Conservation (phyloP, 805 yeast species). For the Blastobotrys peoriensis region DNA sequence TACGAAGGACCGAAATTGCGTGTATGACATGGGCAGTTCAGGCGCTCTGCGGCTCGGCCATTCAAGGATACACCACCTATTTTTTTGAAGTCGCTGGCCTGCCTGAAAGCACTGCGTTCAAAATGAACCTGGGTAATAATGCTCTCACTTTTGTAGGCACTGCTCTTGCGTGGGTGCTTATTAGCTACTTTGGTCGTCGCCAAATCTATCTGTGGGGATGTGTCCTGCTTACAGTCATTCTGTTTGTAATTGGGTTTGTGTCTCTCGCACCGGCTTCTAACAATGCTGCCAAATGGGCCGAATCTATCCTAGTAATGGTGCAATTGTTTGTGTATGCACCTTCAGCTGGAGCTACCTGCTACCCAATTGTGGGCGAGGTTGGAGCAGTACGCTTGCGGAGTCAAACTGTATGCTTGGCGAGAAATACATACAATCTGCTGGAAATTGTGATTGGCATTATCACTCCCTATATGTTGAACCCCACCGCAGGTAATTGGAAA, state of each 20-base stretch:
- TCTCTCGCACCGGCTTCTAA: slow-evolving; percentile 19
- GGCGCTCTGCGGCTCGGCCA: slow-evolving; percentile 18
- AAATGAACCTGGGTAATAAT: slow-evolving; percentile 41
- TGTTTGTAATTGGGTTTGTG: slow-evolving; percentile 38
- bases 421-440: slow-evolving; percentile 26
- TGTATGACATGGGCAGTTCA: slow-evolving; percentile 42
- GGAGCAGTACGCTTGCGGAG: slow-evolving; percentile 37
- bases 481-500: slow-evolving; percentile 40
- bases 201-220: slow-evolving; percentile 31
- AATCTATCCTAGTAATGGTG: slow-evolving; percentile 40
- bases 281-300: slow-evolving; percentile 23
- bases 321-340: slow-evolving; percentile 41
- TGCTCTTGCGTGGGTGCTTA: slow-evolving; percentile 15
- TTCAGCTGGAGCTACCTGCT: slow-evolving; percentile 40
- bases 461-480: slow-evolving; percentile 44
- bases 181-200: slow-evolving; percentile 22
- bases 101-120: slow-evolving; percentile 31
- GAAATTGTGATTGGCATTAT: slow-evolving; percentile 14
- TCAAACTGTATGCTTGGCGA: slow-evolving; percentile 37
- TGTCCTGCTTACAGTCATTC: slow-evolving; percentile 29
- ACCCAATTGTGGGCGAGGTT: slow-evolving; percentile 37
- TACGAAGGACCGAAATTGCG: slow-evolving; percentile 47
- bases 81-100: slow-evolving; percentile 22
- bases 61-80: slow-evolving; percentile 12
- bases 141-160: slow-evolving; percentile 42